A percentile compares a stretch with the other conserved stretches of the same genome.
Evolutionary conservation across 163 green algal species (phyloP).

Genomic region (Smithsoniella earleae): DNA sequence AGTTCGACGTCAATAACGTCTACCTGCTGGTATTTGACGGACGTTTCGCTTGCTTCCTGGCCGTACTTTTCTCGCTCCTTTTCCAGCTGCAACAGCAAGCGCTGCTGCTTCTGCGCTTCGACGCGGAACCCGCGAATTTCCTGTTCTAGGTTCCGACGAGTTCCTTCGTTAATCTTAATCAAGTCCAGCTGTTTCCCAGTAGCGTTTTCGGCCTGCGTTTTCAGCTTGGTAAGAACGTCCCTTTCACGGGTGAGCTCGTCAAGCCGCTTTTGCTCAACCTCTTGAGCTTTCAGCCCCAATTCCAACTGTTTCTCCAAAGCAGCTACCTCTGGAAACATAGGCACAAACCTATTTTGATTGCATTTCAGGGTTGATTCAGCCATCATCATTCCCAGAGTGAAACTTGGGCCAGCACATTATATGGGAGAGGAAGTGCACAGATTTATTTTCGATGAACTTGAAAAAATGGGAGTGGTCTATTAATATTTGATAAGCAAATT

Average conservation of each 20-base stretch:
- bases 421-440: too few relatives aligned
- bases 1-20: too few relatives aligned
- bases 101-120: slow-evolving; percentile 59
- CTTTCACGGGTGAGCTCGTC: slow-evolving; percentile 62
- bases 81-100: slow-evolving; percentile 69
- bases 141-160: slow-evolving; percentile 76
- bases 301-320: slow-evolving; percentile 52
- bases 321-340: slow-evolving; percentile 33
- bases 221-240: slow-evolving; percentile 79
- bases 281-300: slow-evolving; percentile 34
- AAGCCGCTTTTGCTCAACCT: slow-evolving; percentile 52
- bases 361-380: not conserved
- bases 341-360: slow-evolving; percentile 19
- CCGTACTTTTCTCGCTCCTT: slow-evolving; percentile 75
- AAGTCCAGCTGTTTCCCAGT: slow-evolving; percentile 73
- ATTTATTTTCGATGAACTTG: too few relatives aligned
- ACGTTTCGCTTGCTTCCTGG: slow-evolving; percentile 62
- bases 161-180: slow-evolving; percentile 78
- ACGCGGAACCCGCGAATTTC: slow-evolving; percentile 53
- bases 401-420: too few relatives aligned
- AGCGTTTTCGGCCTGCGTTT: slow-evolving; percentile 66
- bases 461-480: too few relatives aligned
- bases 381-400: not conserved
- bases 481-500: too few relatives aligned
- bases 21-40: slow-evolving; percentile 58